phyloP scores from a whole-genome alignment of 2,329 filamentous ascomycete genomes.

The Neopestalotiopsis rosae region DNA sequence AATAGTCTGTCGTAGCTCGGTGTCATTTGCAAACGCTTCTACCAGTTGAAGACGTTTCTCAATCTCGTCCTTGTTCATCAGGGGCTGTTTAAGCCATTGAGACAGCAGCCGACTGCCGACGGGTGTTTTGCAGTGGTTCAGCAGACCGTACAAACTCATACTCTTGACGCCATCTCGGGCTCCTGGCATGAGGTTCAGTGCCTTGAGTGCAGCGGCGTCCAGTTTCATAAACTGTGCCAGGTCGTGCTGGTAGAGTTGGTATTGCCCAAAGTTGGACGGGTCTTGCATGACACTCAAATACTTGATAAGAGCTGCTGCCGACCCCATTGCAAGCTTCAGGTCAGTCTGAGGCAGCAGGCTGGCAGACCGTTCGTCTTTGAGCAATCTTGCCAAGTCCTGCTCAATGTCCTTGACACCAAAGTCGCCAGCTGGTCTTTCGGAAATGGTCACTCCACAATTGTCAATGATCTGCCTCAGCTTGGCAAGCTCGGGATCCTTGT shows the following conservation, averaged over 20 bases:
- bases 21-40: constrained; percentile 92
- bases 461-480: constrained; percentile 91
- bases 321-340: constrained; percentile 93
- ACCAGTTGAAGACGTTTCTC: constrained; percentile 92
- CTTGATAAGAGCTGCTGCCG: constrained; percentile 90
- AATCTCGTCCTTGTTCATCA: constrained; percentile 91
- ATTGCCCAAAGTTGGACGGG: constrained; percentile 94
- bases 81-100: constrained; percentile 96
- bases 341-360: constrained; percentile 87
- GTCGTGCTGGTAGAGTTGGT: constrained; percentile 96
- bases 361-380: constrained; percentile 84
- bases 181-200: constrained; percentile 95
- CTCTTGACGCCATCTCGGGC: constrained; percentile 93
- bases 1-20: constrained; percentile 91
- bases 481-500: constrained; percentile 84
- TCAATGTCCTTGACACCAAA: constrained; percentile 94
- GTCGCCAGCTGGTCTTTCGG: constrained; percentile 77
- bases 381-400: constrained; percentile 84
- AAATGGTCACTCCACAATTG: constrained; percentile 88
- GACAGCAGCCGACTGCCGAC: constrained; percentile 87
- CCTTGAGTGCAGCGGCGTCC: constrained; percentile 91
- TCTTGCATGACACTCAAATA: constrained; percentile 92
- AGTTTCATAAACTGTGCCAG: constrained; percentile 98
- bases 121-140: constrained; percentile 98
- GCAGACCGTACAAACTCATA: constrained; percentile 92